Evolutionary conservation across 768 basidiomycete genomes (phyloP), one percentile per base, ranked within the genome.

Genomic region (Lentinula raphanica): DNA sequence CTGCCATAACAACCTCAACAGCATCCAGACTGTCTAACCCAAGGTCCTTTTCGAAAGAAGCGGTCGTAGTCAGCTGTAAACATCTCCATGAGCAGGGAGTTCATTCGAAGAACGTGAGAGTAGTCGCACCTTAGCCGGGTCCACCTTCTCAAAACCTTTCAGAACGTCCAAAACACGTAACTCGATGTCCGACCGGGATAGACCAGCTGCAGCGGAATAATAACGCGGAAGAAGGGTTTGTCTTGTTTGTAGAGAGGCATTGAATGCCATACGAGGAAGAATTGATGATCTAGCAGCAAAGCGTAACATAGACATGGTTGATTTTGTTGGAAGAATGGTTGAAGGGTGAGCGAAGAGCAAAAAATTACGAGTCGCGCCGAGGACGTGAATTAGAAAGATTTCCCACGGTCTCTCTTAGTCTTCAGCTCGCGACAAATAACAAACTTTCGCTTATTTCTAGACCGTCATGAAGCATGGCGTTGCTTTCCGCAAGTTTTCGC

Each of bases 1-100:
- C 88, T 39, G 96, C 94, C 94, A 99, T 97, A 66, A 98, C 92
- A 27, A 98, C 94, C 72, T 99, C 97, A 19, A 99, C 95, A 19
- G 94, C 84, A 71, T 99, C 97, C 69, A 99, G 77, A 66, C 94
- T 98, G 74, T 99, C 97, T 31, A 97, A 81, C 29, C 92, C 93
- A 53, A 97, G 81, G 78, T 97, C 92, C 46, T 84, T 79, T 53
- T 84, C 74, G 72, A 97, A 94, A 11, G 83, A 79, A 11, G 91
- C 77, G 32, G 79, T 67, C 9, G 82, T 64, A 17, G 80, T 78
- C 66, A 98, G 77, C 94, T 96, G 60, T 25, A 44, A 48, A 39
- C 56, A 38, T 54, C 5, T 9, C 28, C 28, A 29, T 56, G 15
- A 53, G 51, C 23, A 38, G 21, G n/a, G n/a, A n/a, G 23, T 27